phyloP scores from a whole-genome alignment of 2,329 filamentous ascomycete species.

The Cladophialophora bantiana region DNA sequence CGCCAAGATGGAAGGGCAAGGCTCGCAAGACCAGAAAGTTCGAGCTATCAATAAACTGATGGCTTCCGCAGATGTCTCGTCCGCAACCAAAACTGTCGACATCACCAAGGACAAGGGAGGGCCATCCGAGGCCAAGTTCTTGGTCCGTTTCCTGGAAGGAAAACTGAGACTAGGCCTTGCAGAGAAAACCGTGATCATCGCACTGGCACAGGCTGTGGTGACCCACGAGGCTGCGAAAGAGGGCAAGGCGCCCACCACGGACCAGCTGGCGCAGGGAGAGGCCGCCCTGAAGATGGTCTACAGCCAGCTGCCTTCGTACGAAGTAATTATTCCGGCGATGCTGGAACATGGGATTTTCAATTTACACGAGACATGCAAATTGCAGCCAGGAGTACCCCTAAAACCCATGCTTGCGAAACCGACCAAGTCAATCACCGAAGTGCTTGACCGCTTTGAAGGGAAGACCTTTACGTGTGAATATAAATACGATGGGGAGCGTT shows the following conservation, averaged over 20 bases:
- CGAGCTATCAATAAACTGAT: slow-evolving; percentile 95
- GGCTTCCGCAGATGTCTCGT: slow-evolving; percentile 82
- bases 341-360: slow-evolving; percentile 84
- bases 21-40: slow-evolving; percentile 88
- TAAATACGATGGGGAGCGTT: slow-evolving; percentile 97
- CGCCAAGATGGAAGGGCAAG: slow-evolving; percentile 83
- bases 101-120: slow-evolving; percentile 93
- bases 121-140: slow-evolving; percentile 91
- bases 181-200: slow-evolving; percentile 89
- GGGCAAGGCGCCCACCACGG: slow-evolving; percentile 73
- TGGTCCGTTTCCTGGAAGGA: slow-evolving; percentile 91
- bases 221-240: slow-evolving; percentile 78
- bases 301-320: slow-evolving; percentile 92
- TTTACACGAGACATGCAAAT: slow-evolving; percentile 82
- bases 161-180: slow-evolving; percentile 91
- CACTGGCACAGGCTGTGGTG: slow-evolving; percentile 86
- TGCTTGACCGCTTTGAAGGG: slow-evolving; percentile 92
- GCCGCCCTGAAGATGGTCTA: slow-evolving; percentile 87
- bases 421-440: slow-evolving; percentile 97
- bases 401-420: slow-evolving; percentile 99
- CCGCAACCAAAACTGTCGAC: slow-evolving; percentile 76
- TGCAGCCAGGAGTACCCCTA: slow-evolving; percentile 89
- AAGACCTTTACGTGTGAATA: slow-evolving; percentile 98
- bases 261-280: slow-evolving; percentile 83
- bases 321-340: slow-evolving; percentile 91